Percentiles rank a stretch among this genome's conserved stretches.
Conservation (phyloP, 2,329 filamentous ascomycete species). For the Aureobasidium uvarum region DNA sequence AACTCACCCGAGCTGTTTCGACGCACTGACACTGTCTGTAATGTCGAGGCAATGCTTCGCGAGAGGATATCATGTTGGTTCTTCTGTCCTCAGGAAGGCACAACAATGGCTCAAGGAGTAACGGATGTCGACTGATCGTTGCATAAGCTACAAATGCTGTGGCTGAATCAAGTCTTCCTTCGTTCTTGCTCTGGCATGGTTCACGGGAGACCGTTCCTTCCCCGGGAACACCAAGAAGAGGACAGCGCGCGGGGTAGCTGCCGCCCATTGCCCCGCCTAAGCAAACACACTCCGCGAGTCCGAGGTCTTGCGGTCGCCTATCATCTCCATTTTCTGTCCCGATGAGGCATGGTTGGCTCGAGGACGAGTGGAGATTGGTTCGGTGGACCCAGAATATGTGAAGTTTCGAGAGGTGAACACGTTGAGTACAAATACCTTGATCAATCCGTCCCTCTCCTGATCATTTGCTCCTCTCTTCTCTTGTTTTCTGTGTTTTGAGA, state of each 20-base stretch:
- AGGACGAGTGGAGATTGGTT: conserved; percentile 25
- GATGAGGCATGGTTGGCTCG: not conserved
- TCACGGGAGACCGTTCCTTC: not conserved
- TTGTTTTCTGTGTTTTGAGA: conserved; percentile 29
- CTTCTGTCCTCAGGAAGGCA: not conserved
- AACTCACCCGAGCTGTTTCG: conserved; percentile 16
- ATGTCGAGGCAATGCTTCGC: not conserved
- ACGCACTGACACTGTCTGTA: not conserved
- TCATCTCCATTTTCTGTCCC: conserved; percentile 3
- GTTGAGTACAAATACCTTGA: conserved; percentile 26
- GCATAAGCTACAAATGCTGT: not conserved
- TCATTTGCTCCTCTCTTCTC: not conserved
- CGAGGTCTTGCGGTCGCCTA: conserved; percentile 24
- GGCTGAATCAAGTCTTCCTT: conserved; percentile 10
- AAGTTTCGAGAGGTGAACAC: conserved; percentile 14
- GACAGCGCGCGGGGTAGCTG: conserved; percentile 25
- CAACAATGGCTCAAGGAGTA: not conserved
- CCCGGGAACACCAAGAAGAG: conserved; percentile 8
- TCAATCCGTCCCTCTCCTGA: not conserved
- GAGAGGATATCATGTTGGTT: not conserved
- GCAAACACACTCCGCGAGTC: conserved; percentile 23
- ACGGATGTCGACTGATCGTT: conserved; percentile 2
- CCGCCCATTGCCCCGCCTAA: conserved; percentile 15
- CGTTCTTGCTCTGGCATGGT: not conserved
- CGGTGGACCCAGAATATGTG: conserved; percentile 9